phyloP scores from a whole-genome alignment of 2,329 filamentous ascomycete genomes.

The Helotiales sp. region DNA sequence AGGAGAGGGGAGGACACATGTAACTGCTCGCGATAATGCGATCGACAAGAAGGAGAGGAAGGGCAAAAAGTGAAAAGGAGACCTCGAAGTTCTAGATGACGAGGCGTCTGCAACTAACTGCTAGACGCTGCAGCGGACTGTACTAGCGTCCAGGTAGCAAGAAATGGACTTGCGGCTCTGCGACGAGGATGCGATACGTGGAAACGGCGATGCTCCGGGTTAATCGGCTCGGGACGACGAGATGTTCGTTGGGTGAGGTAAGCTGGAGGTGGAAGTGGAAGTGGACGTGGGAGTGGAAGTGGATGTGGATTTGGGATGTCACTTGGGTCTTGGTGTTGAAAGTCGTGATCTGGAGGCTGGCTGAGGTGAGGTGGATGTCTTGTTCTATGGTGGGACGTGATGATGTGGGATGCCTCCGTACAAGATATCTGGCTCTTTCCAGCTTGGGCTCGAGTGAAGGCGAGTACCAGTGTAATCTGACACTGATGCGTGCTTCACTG shows the following conservation, averaged over 20 bases:
- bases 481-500: neutral
- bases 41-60: neutral
- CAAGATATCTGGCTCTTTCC: neutral
- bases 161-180: constrained; percentile 11
- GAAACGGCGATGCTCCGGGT: neutral
- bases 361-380: too few relatives aligned
- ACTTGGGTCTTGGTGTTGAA: neutral
- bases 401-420: neutral
- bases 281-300: neutral
- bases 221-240: constrained; percentile 2
- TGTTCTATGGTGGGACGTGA: neutral
- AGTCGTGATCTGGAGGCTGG: neutral
- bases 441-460: neutral
- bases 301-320: neutral
- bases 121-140: neutral
- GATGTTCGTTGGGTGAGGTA: neutral
- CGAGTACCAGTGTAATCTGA: neutral
- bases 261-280: neutral
- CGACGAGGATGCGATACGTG: neutral
- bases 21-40: constrained; percentile 32
- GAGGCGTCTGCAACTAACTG: constrained; percentile 4
- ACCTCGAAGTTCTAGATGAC: constrained; percentile 1
- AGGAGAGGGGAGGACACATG: constrained; percentile 40
- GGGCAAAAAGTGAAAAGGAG: neutral
- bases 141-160: constrained; percentile 20